Conservation (phyloP, 768 basidiomycete genomes). For the Cantharellus anzutake region DNA sequence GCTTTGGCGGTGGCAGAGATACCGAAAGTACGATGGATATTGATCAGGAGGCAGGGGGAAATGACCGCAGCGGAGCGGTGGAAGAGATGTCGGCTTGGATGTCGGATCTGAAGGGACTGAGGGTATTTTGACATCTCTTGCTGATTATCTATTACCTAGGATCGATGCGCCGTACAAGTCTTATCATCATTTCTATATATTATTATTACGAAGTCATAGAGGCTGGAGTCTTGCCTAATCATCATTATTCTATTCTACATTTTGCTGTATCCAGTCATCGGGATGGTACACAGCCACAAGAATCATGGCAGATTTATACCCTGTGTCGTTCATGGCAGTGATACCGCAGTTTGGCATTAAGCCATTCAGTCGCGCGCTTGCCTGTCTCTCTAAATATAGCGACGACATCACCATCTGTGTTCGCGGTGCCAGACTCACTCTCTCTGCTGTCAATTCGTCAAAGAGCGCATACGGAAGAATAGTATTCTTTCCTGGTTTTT, state of each 20-base stretch:
- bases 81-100: background rate
- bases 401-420: slow-evolving; percentile 61
- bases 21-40: too few relatives aligned
- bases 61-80: background rate
- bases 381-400: slow-evolving; percentile 65
- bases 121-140: background rate
- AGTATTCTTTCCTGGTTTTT: slow-evolving; percentile 47
- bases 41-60: too few relatives aligned
- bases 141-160: background rate
- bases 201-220: too few relatives aligned
- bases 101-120: background rate
- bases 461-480: slow-evolving; percentile 70
- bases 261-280: too few relatives aligned
- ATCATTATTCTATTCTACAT: too few relatives aligned
- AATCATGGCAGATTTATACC: too few relatives aligned
- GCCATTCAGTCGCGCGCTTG: slow-evolving; percentile 44
- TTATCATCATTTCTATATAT: background rate
- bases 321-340: background rate
- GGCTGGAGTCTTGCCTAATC: too few relatives aligned
- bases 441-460: slow-evolving; percentile 63
- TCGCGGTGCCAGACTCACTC: slow-evolving; percentile 34
- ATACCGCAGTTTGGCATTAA: slow-evolving; percentile 22
- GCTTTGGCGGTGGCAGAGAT: slow-evolving; percentile 16
- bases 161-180: background rate
- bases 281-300: too few relatives aligned